Base-by-base conservation (phyloP, 352 stramenopile species). In the Globisporangium nodosum region DNA sequence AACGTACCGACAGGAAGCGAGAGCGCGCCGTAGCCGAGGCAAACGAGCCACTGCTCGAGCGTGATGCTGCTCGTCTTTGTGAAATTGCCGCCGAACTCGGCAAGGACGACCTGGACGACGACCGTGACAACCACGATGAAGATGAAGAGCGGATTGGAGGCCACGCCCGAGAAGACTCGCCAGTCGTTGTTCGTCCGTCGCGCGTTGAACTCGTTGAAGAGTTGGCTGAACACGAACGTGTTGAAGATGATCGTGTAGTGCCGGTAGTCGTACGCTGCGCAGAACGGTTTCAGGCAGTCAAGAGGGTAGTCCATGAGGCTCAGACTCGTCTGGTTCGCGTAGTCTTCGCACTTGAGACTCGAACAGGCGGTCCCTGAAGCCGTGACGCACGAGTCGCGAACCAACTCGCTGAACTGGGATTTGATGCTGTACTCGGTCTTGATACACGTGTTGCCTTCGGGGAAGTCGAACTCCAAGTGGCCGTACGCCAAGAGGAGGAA, bases 171-270 rank as follows among this genome's bases (percentile, higher is more conserved):
- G 71, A 99, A 98, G 20, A 99, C 86, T 45, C 94, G 97, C 85
- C 94, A 98, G 60, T 97, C 83, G 66, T 98, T 96, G 69, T 97
- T 93, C 58, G 98, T 97, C 35, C 68, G 73, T 13, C 81, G 79
- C 27, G 81, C 74, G 46, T 93, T 93, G 66, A 93, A 89, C 56
- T 93, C 84, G 64, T 93, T 93, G 60, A 93, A 99, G 31, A 99
- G 70, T 74, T 98, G 94, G 31, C 85, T 88, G 61, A 99, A 98
- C 7, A 99, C 96, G 69, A 99, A 99, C 21, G 94, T 92, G 71
- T 99, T 99, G 84, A 99, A 99, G 66, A 99, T 85, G 51, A 99
- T 76, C 5, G 96, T 98, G 72, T 97, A 98, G 76, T 99, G 97
- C 39, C 87, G 71, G 49, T 91, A 93, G 68, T 96, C 73, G 81